phyloP scores from a whole-genome alignment of 768 basidiomycete species.

The Suillus subalutaceus region DNA sequence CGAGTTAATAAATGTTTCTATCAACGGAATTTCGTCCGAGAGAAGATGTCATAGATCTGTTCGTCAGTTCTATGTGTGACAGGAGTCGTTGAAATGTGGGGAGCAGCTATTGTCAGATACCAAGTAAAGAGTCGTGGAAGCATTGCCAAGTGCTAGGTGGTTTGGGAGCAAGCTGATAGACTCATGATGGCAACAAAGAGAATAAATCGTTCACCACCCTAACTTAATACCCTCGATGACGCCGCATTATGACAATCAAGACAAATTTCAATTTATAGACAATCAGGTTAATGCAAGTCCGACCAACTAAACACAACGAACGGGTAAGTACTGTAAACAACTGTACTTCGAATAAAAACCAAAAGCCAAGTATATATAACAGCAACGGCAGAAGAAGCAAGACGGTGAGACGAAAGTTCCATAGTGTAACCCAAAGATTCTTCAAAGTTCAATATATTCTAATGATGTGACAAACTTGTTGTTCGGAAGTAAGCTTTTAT shows the following conservation, averaged over 20 bases:
- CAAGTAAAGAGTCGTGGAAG: too few relatives aligned
- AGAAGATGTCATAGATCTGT: too few relatives aligned
- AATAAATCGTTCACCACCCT: too few relatives aligned
- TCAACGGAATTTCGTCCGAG: too few relatives aligned
- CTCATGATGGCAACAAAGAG: neutral
- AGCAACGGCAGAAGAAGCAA: neutral
- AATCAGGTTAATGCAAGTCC: neutral
- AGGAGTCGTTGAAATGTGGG: too few relatives aligned
- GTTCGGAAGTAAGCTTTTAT: neutral
- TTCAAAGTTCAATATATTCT: neutral
- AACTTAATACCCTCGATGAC: neutral
- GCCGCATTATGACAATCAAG: neutral
- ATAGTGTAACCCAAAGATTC: neutral
- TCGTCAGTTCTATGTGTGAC: too few relatives aligned
- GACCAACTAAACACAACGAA: neutral
- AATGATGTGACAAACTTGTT: neutral
- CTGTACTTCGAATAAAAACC: neutral
- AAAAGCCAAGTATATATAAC: neutral
- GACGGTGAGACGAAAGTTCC: neutral
- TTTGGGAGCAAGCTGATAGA: slow-evolving; percentile 20
- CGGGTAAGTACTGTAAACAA: neutral
- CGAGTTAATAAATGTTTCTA: too few relatives aligned
- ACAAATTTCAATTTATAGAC: neutral
- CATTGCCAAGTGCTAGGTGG: slow-evolving; percentile 17
- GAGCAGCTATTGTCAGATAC: too few relatives aligned